phyloP scores from a whole-genome alignment of 2,329 filamentous ascomycete genomes.

The Monosporascus sp. region DNA sequence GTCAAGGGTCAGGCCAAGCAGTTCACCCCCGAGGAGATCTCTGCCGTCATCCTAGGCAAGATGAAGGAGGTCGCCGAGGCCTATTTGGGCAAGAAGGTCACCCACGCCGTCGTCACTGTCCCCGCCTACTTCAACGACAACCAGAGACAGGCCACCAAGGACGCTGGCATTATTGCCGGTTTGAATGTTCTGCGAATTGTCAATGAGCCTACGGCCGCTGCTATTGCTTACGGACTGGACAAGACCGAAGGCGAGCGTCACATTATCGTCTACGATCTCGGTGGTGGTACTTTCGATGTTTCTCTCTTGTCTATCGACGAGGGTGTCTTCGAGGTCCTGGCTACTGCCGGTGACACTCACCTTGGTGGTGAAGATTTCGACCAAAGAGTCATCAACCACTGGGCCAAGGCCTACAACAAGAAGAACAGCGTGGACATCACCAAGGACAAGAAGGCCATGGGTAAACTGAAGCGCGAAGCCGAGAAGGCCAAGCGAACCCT shows the following conservation, averaged over 20 bases:
- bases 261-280: slow-evolving; percentile 90
- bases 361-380: slow-evolving; percentile 99
- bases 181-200: slow-evolving; percentile 94
- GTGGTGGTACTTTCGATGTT: slow-evolving; percentile 93
- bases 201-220: slow-evolving; percentile 93
- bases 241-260: slow-evolving; percentile 79
- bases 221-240: slow-evolving; percentile 89
- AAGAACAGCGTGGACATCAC: slow-evolving; percentile 88
- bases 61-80: slow-evolving; percentile 80
- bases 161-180: slow-evolving; percentile 85
- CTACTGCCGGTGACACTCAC: slow-evolving; percentile 94
- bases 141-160: slow-evolving; percentile 95
- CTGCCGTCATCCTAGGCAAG: slow-evolving; percentile 76
- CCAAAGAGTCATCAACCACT: slow-evolving; percentile 93
- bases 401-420: slow-evolving; percentile 98
- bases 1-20: slow-evolving; percentile 60
- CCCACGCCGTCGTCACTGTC: slow-evolving; percentile 86
- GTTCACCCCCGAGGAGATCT: slow-evolving; percentile 77
- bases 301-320: slow-evolving; percentile 87
- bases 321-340: slow-evolving; percentile 90
- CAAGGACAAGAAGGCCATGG: slow-evolving; percentile 96
- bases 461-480: slow-evolving; percentile 98
- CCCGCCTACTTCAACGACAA: slow-evolving; percentile 98
- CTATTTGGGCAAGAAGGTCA: slow-evolving; percentile 77
- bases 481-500: slow-evolving; percentile 99